Evolutionary conservation across 306 rosid genomes (phyloP).

Genomic region (Phaseolus lunatus): DNA sequence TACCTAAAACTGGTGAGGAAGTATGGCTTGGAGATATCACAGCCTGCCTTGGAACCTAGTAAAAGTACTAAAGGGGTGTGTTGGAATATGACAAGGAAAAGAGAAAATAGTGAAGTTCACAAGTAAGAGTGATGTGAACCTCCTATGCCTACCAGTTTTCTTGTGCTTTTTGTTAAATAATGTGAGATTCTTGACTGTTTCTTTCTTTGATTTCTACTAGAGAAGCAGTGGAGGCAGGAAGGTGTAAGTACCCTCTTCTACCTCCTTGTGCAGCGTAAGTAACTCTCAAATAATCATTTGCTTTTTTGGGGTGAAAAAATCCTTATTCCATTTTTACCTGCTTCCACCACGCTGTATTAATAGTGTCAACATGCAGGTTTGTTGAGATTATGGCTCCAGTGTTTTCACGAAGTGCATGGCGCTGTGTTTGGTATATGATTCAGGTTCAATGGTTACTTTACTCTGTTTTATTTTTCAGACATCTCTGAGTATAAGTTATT

Average conservation of each 20-base stretch:
- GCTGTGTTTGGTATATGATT: conserved; percentile 97
- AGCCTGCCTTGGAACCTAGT: conserved; percentile 79
- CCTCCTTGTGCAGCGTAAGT: conserved; percentile 99
- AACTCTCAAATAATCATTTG: conserved; percentile 12
- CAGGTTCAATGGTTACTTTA: conserved; percentile 62
- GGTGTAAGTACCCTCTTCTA: conserved; percentile 85
- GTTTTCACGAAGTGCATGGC: conserved; percentile 95
- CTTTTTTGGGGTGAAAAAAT: not conserved
- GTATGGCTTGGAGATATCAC: conserved; percentile 97
- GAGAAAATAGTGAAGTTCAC: conserved; percentile 86
- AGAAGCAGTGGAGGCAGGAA: conserved; percentile 80
- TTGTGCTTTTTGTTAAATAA: conserved; percentile 10
- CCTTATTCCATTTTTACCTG: conserved; percentile 3
- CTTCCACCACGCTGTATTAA: conserved; percentile 24
- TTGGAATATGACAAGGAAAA: conserved; percentile 97
- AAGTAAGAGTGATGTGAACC: conserved; percentile 64
- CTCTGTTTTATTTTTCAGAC: not conserved
- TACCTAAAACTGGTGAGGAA: conserved; percentile 78
- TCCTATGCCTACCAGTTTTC: not conserved
- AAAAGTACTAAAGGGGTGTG: conserved; percentile 65
- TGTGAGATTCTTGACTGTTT: conserved; percentile 4
- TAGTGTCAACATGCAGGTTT: conserved; percentile 60
- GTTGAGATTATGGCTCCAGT: conserved; percentile 99
- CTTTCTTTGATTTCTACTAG: conserved; percentile 51
- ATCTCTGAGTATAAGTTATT: not conserved